Conservation (phyloP, 331 rosid species). For the Ulmus americana region DNA sequence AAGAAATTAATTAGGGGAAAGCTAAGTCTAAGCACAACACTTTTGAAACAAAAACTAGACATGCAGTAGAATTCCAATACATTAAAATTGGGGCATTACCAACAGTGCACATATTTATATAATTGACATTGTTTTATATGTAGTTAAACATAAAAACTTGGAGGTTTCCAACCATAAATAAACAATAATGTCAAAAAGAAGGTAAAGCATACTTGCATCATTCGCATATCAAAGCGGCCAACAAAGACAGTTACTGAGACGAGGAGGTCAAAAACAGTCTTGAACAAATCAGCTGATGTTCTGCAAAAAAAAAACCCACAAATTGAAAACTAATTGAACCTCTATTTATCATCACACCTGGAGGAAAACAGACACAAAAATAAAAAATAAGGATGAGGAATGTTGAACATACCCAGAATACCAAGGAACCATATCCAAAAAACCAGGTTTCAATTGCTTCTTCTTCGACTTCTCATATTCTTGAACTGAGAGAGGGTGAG, state of each 20-base stretch:
- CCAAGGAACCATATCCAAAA: slow-evolving; percentile 99
- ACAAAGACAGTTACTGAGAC: slow-evolving; percentile 96
- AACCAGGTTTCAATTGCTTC: slow-evolving; percentile 89
- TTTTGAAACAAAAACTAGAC: neutral
- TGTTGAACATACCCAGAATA: slow-evolving; percentile 67
- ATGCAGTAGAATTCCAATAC: neutral
- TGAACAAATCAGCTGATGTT: slow-evolving; percentile 97
- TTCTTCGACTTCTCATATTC: slow-evolving; percentile 71
- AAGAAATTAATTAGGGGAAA: neutral
- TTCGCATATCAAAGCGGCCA: slow-evolving; percentile 99
- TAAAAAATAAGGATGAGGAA: slow-evolving; percentile 10
- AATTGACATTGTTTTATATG: neutral
- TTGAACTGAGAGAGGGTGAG: slow-evolving; percentile 78
- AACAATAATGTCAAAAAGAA: neutral
- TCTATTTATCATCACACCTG: slow-evolving; percentile 4
- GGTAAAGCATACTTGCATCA: slow-evolving; percentile 76
- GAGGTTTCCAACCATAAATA: slow-evolving; percentile 9
- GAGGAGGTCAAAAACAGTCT: slow-evolving; percentile 92
- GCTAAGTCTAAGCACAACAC: neutral
- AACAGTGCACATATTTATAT: neutral
- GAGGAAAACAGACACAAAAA: slow-evolving; percentile 12
- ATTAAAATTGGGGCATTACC: neutral
- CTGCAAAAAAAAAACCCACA: slow-evolving; percentile 36
- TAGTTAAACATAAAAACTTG: neutral
- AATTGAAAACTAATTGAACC: slow-evolving; percentile 13